Percentiles rank a stretch among this genome's conserved stretches.
Conservation (phyloP, 2,329 filamentous ascomycete genomes). For the Coniosporium tulheliwenetii region DNA sequence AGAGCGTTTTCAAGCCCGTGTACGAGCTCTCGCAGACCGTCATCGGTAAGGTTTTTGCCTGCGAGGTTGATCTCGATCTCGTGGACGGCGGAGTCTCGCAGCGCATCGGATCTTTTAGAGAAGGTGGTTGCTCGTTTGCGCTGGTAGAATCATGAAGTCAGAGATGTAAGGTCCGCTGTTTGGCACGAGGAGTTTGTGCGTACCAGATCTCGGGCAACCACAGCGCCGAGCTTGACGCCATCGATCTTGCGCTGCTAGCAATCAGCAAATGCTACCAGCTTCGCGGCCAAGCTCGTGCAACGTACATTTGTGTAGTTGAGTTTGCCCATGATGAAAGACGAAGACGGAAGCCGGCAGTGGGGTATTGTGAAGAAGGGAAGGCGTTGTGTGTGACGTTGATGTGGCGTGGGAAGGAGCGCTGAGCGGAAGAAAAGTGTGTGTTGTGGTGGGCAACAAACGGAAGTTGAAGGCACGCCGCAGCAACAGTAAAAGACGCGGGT, state of each 20-base stretch:
- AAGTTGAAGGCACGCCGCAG: no score
- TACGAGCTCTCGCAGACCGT: slow-evolving; percentile 26
- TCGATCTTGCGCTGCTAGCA: slow-evolving; percentile 24
- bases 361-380: no score
- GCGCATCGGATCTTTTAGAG: slow-evolving; percentile 13
- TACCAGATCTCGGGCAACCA: slow-evolving; percentile 26
- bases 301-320: slow-evolving; percentile 24
- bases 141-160: slow-evolving; percentile 1
- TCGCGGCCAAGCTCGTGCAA: background rate
- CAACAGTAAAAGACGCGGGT: no score
- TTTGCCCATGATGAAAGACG: slow-evolving; percentile 17
- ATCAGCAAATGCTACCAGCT: background rate
- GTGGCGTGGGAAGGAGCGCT: no score
- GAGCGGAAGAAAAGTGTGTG: no score
- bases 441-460: no score
- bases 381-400: background rate
- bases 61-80: slow-evolving; percentile 29
- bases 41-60: slow-evolving; percentile 29
- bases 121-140: slow-evolving; percentile 6
- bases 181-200: slow-evolving; percentile 9
- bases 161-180: slow-evolving; percentile 1
- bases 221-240: slow-evolving; percentile 28
- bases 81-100: slow-evolving; percentile 17
- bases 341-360: no score
- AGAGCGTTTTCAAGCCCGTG: slow-evolving; percentile 25